Evolutionary conservation across 306 rosid genomes (phyloP), one percentile per base, ranked within the genome.

Genomic region (Echinosophora koreensis): DNA sequence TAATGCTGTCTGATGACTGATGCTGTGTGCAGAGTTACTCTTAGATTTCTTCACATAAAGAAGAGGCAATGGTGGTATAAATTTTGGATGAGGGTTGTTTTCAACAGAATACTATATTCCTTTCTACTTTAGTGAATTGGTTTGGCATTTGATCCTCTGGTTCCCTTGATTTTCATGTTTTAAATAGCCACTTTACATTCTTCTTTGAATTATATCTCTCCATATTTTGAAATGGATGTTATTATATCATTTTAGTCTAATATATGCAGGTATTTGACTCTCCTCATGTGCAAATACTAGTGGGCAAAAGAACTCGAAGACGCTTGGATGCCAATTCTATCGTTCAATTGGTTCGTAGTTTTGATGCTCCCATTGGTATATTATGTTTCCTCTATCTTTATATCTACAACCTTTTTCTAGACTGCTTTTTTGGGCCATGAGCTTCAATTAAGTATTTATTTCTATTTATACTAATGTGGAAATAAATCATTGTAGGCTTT

Each of bases 261-360:
- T 77, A 39, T 66, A 14, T 71, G 49, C 82, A 91, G 98, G 92
- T 94, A 18, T 87, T 87, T 76, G 98, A 94, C 78, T 83, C 92
- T 77, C 98, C 97, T 22, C 79, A 85, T 69, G 82, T 94, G 83
- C 81, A 87, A 82, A 70, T 91, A 59, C 81, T 87, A 42, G 86
- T 94, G 77, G 90, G 98, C 49, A 81, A 84, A 82, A 88, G 82
- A 66, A 89, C 86, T 27, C 83, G 98, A 37, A 89, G 73, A 76
- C 96, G 98, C 47, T 83, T 91, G 76, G 92, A 94, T 91, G 94
- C 94, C 17, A 91, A 88, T 80, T 87, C 97, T 42, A 87, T 90
- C 12, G 90, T 88, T 78, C 84, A 91, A 86, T 84, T 94, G 86
- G 88, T 94, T 71, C 84, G 66, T 39, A 85, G 96, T 71, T 88